Percentiles rank a stretch among this genome's conserved stretches.
phyloP scores from a whole-genome alignment of 2,329 filamentous ascomycete species.

The Cordyceps farinosa region DNA sequence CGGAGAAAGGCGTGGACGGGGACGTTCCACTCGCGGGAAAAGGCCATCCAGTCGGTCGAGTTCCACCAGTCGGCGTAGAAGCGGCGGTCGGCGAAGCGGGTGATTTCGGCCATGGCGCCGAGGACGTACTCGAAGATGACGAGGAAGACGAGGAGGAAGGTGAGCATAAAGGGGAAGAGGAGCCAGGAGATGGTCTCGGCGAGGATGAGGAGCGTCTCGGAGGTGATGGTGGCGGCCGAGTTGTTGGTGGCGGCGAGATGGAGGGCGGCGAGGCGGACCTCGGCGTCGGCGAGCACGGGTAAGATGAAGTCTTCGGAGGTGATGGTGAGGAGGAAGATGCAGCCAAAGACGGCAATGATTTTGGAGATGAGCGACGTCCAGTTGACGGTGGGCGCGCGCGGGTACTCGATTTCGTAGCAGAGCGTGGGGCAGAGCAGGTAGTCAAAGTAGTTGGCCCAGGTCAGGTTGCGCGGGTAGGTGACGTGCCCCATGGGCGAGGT shows the following conservation, averaged over 20 bases:
- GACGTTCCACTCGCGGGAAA: constrained; percentile 95
- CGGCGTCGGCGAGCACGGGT: constrained; percentile 76
- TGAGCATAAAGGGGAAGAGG: constrained; percentile 96
- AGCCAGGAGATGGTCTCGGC: constrained; percentile 87
- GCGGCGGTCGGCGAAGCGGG: constrained; percentile 85
- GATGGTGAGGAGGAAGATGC: constrained; percentile 90
- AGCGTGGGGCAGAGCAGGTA: constrained; percentile 90
- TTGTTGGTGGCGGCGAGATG: constrained; percentile 25
- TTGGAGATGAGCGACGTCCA: constrained; percentile 83
- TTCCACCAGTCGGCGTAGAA: constrained; percentile 84
- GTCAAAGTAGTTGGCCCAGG: constrained; percentile 75
- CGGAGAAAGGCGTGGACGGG: constrained; percentile 94
- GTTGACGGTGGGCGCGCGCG: constrained; percentile 68
- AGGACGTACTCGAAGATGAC: constrained; percentile 98
- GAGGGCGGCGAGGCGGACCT: constrained; percentile 43
- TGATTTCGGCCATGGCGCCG: constrained; percentile 92
- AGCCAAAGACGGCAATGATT: constrained; percentile 85
- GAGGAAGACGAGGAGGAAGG: constrained; percentile 90
- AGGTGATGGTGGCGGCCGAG: constrained; percentile 36
- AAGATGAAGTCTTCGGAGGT: constrained; percentile 94
- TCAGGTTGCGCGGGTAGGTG: constrained; percentile 87
- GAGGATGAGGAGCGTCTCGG: constrained; percentile 73
- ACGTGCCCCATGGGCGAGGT: constrained; percentile 86
- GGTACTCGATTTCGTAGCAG: constrained; percentile 97
- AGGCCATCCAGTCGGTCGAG: constrained; percentile 88